Conservation (phyloP, 495 filamentous ascomycete genomes). For the Penicillium dipodomyicola region DNA sequence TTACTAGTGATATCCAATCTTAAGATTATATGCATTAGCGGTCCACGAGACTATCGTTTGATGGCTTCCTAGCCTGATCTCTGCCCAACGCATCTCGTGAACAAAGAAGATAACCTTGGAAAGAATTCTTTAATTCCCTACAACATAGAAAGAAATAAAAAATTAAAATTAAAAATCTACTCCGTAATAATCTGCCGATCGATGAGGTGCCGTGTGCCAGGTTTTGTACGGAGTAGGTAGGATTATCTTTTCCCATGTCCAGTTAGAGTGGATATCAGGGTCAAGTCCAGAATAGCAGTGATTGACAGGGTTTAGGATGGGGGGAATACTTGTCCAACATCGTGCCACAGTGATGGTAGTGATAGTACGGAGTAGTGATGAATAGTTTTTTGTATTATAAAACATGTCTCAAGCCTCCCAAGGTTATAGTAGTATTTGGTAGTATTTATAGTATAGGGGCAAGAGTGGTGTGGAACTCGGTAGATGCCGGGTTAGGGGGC, state of each 20-base stretch:
- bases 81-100: slow-evolving; percentile 7
- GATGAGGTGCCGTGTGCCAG: slow-evolving; percentile 1
- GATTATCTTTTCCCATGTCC: slow-evolving; percentile 7
- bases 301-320: slow-evolving; percentile 20
- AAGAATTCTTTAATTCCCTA: background rate
- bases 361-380: too few species aligned
- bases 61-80: background rate
- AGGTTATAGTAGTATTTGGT: background rate
- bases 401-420: slow-evolving; percentile 11
- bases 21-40: slow-evolving; percentile 2
- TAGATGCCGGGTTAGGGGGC: slow-evolving; percentile 12
- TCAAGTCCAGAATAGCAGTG: slow-evolving; percentile 12
- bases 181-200: slow-evolving; percentile 6
- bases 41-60: background rate
- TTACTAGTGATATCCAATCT: slow-evolving; percentile 6
- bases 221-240: background rate
- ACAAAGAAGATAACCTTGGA: background rate
- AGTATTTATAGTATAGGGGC: background rate
- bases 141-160: background rate
- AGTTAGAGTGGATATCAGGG: slow-evolving; percentile 8
- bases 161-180: too few species aligned
- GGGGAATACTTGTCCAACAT: background rate
- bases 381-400: background rate
- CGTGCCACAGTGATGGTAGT: background rate
- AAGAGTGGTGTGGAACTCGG: slow-evolving; percentile 14